A percentile compares a stretch with the other conserved stretches of the same genome.
phyloP scores from a whole-genome alignment of 176 grass and related monocot genomes.

The Alopecurus myosuroides region DNA sequence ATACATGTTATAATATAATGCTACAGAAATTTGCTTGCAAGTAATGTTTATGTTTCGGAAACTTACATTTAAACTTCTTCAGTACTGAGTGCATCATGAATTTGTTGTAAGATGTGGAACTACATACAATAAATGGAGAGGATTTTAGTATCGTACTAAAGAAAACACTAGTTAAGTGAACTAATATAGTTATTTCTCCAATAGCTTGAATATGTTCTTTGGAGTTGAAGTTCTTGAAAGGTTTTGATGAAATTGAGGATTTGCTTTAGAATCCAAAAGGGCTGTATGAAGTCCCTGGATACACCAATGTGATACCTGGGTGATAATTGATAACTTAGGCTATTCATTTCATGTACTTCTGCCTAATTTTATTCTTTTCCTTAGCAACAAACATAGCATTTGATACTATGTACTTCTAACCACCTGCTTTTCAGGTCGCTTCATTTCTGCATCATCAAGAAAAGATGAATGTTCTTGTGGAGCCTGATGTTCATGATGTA shows the following conservation, averaged over 20 bases:
- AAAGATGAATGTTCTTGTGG: constrained; percentile 99
- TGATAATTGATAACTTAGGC: background rate
- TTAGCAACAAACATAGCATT: constrained; percentile 12
- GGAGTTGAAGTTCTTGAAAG: background rate
- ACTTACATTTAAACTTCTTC: background rate
- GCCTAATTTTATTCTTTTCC: background rate
- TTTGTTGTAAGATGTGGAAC: constrained; percentile 1
- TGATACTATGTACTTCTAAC: constrained; percentile 3
- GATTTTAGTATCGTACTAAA: background rate
- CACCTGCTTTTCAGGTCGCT: constrained; percentile 51
- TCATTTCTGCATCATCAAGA: constrained; percentile 92
- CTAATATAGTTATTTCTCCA: background rate
- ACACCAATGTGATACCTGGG: background rate
- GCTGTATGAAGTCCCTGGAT: background rate
- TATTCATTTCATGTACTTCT: background rate
- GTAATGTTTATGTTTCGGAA: background rate
- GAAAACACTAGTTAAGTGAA: background rate
- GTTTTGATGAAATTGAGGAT: background rate
- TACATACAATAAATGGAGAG: background rate
- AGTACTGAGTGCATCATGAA: background rate
- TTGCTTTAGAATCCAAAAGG: constrained; percentile 12
- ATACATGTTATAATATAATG: background rate
- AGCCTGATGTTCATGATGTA: constrained; percentile 98
- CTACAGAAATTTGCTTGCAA: constrained; percentile 4
- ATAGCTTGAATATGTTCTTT: background rate